phyloP scores from a whole-genome alignment of 345 rosid species.

The Populus davidiana region DNA sequence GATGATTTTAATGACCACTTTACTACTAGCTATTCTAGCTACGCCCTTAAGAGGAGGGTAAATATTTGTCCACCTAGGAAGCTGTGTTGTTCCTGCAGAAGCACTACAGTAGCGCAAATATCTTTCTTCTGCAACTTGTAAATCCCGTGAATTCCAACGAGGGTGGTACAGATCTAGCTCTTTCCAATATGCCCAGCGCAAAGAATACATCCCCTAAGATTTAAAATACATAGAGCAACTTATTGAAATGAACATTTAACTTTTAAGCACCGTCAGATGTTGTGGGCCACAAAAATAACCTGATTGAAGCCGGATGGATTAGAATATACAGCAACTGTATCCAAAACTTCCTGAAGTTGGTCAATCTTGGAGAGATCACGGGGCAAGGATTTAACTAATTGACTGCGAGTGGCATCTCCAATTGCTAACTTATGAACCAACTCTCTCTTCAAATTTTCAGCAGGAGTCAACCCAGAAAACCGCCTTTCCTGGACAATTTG shows the following conservation, averaged over 20 bases:
- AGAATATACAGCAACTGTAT: conserved; percentile 61
- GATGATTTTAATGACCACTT: conserved; percentile 56
- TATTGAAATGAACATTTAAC: conserved; percentile 11
- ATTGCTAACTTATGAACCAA: conserved; percentile 74
- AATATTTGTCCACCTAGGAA: conserved; percentile 79
- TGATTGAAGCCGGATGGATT: conserved; percentile 90
- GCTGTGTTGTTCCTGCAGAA: conserved; percentile 72
- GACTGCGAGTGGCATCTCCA: conserved; percentile 95
- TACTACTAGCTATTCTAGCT: conserved; percentile 75
- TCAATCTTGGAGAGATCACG: conserved; percentile 77
- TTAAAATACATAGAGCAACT: conserved; percentile 13
- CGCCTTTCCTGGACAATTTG: conserved; percentile 91
- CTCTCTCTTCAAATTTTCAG: conserved; percentile 86
- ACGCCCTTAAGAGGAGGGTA: conserved; percentile 70
- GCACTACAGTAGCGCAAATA: conserved; percentile 66
- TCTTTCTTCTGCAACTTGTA: conserved; percentile 96
- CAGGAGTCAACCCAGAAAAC: conserved; percentile 66
- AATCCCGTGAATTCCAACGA: conserved; percentile 80
- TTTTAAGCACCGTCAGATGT: conserved; percentile 12
- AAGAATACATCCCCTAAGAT: conserved; percentile 76
- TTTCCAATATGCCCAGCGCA: conserved; percentile 74
- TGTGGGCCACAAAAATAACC: conserved; percentile 44
- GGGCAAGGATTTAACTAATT: conserved; percentile 75
- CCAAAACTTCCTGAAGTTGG: conserved; percentile 73
- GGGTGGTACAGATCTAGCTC: conserved; percentile 94